phyloP scores from a whole-genome alignment of 2,329 filamentous ascomycete genomes.

The Calonectria hawksworthii region DNA sequence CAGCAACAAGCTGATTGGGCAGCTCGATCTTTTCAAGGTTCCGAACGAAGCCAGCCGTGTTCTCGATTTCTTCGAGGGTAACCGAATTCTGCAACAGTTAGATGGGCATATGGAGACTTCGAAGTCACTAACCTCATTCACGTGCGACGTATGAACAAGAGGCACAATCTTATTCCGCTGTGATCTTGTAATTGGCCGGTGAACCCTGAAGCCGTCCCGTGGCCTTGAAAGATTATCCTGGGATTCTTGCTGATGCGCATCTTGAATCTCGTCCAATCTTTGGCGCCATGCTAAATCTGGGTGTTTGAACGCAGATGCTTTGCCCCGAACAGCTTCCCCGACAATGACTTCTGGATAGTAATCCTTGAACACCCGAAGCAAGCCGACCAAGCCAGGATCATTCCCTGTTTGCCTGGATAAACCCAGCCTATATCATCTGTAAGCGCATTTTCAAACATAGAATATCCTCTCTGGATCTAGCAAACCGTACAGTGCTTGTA shows the following conservation, averaged over 20 bases:
- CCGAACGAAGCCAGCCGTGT: conserved; percentile 76
- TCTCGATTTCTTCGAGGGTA: conserved; percentile 84
- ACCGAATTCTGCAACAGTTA: conserved; percentile 64
- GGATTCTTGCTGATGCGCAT: conserved; percentile 64
- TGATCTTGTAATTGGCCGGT: conserved; percentile 57
- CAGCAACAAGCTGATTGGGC: conserved; percentile 85
- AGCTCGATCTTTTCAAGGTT: conserved; percentile 84
- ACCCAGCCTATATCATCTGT: conserved; percentile 59
- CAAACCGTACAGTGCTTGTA: conserved; percentile 76
- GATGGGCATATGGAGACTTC: background rate
- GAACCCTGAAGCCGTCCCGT: conserved; percentile 73
- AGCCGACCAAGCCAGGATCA: conserved; percentile 80
- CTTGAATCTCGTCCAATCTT: conserved; percentile 77
- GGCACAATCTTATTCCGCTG: conserved; percentile 66
- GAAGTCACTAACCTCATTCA: conserved; percentile 69
- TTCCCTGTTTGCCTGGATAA: conserved; percentile 74
- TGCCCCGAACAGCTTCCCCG: conserved; percentile 73
- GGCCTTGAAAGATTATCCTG: conserved; percentile 52
- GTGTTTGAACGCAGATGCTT: conserved; percentile 76
- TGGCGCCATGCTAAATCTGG: conserved; percentile 83
- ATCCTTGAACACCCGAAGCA: conserved; percentile 88
- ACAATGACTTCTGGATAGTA: conserved; percentile 92
- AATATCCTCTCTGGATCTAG: background rate
- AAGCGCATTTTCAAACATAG: background rate
- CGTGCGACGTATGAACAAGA: conserved; percentile 80